Conservation (phyloP, 2,329 filamentous ascomycete species). For the Bipolaris oryzae region DNA sequence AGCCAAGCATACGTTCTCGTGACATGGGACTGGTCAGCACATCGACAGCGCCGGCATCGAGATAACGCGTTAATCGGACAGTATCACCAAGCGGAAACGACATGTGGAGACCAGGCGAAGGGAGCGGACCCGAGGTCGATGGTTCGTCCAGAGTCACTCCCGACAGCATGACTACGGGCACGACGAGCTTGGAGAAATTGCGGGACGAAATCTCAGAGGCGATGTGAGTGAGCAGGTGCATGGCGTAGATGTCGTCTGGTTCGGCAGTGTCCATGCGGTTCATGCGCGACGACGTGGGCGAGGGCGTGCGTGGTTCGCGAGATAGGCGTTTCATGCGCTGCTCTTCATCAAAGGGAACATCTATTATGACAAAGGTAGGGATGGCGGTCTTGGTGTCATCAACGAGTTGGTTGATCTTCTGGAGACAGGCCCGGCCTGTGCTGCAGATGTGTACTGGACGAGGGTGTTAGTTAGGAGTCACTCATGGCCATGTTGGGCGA, state of each 20-base stretch:
- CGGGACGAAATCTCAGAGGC: slow-evolving; percentile 51
- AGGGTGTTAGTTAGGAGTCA: slow-evolving; percentile 16
- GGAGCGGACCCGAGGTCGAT: slow-evolving; percentile 31
- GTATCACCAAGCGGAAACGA: slow-evolving; percentile 54
- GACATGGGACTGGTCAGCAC: slow-evolving; percentile 82
- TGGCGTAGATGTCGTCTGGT: slow-evolving; percentile 51
- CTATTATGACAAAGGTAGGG: slow-evolving; percentile 51
- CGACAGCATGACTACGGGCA: slow-evolving; percentile 50
- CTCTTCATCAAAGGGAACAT: slow-evolving; percentile 53
- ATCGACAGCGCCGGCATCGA: slow-evolving; percentile 86
- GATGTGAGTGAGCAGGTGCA: slow-evolving; percentile 51
- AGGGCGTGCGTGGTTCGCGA: slow-evolving; percentile 50
- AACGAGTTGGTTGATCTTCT: slow-evolving; percentile 45
- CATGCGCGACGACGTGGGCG: slow-evolving; percentile 46
- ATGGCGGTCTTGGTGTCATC: slow-evolving; percentile 40
- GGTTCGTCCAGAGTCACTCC: slow-evolving; percentile 44
- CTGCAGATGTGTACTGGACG: slow-evolving; percentile 49
- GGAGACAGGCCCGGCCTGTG: slow-evolving; percentile 48
- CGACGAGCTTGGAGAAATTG: slow-evolving; percentile 49
- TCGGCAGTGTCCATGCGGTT: slow-evolving; percentile 42
- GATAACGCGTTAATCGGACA: slow-evolving; percentile 68
- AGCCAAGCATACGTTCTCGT: slow-evolving; percentile 71
- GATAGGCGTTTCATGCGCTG: slow-evolving; percentile 49
- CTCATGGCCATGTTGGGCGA: neutral
- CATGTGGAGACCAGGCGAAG: slow-evolving; percentile 43